Evolutionary conservation across 2,329 filamentous ascomycete genomes (phyloP), one percentile per base, ranked within the genome.

Genomic region (Fusarium albidum): DNA sequence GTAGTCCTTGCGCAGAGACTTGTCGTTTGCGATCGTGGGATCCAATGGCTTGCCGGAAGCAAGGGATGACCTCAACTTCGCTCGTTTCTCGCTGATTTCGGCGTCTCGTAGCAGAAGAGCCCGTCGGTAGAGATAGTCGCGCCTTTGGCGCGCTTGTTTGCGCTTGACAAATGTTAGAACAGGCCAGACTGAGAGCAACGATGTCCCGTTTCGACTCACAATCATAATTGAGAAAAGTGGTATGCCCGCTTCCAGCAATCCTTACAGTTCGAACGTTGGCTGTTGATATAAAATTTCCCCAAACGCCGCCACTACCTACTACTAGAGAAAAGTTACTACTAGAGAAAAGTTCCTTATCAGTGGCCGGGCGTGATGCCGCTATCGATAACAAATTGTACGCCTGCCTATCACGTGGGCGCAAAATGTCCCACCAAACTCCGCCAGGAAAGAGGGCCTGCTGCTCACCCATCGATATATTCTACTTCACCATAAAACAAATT

Each of bases 41-140:
- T 94, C 90, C 40, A 96, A 77, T 9, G 92, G 90, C 70, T 95
- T 96, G 61, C 95, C 95, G 9, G 90, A 91, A 17, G 95, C 94
- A 43, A 98, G 82, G 9, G 93, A 92, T 28, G 88, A 86, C 71
- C 93, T 90, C 48, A 99, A 78, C 71, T 96, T 91, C 32, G 93
- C 89, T 67, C 94, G 83, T 74, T 96, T 96, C 72, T 96, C 91
- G 51, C 90, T 90, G 61, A 96, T 96, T 69, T 96, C 94, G 57
- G 94, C 94, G 77, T 97, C 92, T 64, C 90, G 88, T 35, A 97
- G 84, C 17, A 92, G 88, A 52, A 97, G 82, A 31, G 95, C 94
- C 69, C 91, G 88, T 55, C 94, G 87, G 74, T 97, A 96, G 67
- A 99, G 86, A 74, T 98, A 79, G 59, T 75, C 75, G 49, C 75